Conservation (phyloP, 192 early-diverging fungal species). For the Coemansia sp. region DNA sequence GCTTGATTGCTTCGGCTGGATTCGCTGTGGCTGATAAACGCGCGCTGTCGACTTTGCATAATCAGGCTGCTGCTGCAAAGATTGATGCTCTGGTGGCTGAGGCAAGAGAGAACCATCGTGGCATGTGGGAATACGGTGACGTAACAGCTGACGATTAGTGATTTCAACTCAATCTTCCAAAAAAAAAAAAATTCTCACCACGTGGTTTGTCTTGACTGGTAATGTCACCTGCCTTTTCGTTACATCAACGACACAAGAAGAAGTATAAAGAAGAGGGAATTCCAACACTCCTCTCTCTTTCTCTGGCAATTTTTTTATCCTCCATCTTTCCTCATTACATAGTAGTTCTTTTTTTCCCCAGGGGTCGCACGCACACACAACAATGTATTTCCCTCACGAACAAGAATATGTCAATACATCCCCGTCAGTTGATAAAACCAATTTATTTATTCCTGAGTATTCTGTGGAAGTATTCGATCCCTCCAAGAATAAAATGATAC, state of each 20-base stretch:
- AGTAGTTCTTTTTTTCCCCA: too few species aligned
- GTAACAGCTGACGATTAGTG: conserved; percentile 32
- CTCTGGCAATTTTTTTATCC: background rate
- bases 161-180: too few species aligned
- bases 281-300: background rate
- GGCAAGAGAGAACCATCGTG: conserved; percentile 37
- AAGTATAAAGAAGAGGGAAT: background rate
- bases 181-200: background rate
- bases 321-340: background rate
- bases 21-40: conserved; percentile 56
- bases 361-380: too few species aligned
- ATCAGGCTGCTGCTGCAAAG: conserved; percentile 24
- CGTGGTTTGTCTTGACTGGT: background rate
- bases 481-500: too few species aligned
- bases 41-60: conserved; percentile 36
- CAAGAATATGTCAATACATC: background rate
- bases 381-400: background rate
- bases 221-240: background rate
- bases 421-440: background rate
- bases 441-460: background rate
- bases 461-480: background rate
- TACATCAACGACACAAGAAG: too few species aligned
- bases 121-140: conserved; percentile 53
- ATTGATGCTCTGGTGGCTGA: conserved; percentile 47
- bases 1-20: conserved; percentile 66